Evolutionary conservation across 2,329 filamentous ascomycete genomes (phyloP), one percentile per base, ranked within the genome.

Genomic region (Sarocladium kiliense): DNA sequence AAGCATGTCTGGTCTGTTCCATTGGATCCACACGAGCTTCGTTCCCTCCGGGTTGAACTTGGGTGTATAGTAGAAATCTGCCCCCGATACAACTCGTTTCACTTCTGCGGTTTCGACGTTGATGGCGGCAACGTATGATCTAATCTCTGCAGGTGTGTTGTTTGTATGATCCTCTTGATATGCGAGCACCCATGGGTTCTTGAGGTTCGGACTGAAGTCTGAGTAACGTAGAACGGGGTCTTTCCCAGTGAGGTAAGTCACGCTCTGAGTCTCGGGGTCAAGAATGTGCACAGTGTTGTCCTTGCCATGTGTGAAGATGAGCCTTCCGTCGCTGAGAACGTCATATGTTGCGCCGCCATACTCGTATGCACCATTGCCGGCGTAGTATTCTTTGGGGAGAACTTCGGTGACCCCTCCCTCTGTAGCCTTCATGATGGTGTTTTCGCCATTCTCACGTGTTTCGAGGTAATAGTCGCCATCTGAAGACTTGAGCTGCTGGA

Each of bases 61-160:
- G 0, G 79, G 78, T 21, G 74, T 70, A 21, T 71, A 74, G 61
- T 81, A 82, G 53, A 82, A 82, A 60, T 82, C 79, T 2, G 77
- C 74, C 0, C 73, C 77, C 4, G 67, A 57, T 0, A 71, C 69
- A 3, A 80, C 60, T 1, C 72, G 62, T 26, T 63, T 68, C 2
- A 76, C 69, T 9, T 71, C 63, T 1, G 72, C 74, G 66, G 77
- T 69, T 47, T 69, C 60, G 1, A 64, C 60, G 53, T 76, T 67
- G 59, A 77, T 71, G 2, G 65, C 71, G 1, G 73, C 73, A 11
- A 76, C 59, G 42, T 69, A 69, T 58, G 75, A 71, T 18, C 57
- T 63, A n/a, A 75, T 64, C 5, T 63, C 60, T 4, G 59, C 59
- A 0, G 71, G 68, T 1, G 60, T 65, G 2, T 71, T 61, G 10